phyloP scores from a whole-genome alignment of 208 protist species.

The Spongospora subterranea region DNA sequence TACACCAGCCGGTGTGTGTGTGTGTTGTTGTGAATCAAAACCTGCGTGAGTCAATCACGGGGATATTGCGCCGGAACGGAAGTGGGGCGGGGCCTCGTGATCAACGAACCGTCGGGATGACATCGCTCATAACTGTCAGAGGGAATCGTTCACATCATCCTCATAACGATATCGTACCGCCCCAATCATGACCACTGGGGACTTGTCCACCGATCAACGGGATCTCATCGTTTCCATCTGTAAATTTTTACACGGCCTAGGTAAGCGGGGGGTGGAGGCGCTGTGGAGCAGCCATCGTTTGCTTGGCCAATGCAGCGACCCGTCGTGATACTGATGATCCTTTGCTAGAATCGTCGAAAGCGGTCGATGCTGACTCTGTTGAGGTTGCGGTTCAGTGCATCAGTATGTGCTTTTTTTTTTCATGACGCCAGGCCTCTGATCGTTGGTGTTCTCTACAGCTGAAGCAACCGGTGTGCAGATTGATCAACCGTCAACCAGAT shows the following conservation, averaged over 20 bases:
- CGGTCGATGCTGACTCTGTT: conserved; percentile 12
- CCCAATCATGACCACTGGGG: background rate
- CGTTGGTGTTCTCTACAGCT: background rate
- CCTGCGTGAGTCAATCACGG: no score
- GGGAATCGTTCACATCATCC: no score
- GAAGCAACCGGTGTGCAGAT: background rate
- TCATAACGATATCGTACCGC: no score
- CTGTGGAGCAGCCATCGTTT: no score
- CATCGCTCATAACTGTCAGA: no score
- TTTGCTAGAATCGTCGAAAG: background rate
- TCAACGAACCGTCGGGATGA: no score
- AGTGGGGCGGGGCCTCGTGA: no score
- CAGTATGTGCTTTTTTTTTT: background rate
- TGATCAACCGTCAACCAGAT: background rate
- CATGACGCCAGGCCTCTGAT: background rate
- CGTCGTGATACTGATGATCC: no score
- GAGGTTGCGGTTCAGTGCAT: conserved; percentile 54
- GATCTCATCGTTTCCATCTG: conserved; percentile 1
- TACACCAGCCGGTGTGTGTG: no score
- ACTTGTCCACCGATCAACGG: background rate
- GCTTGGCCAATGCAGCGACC: no score
- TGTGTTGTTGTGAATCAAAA: no score
- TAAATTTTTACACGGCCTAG: background rate
- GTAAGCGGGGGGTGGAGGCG: background rate
- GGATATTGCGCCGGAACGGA: no score